Evolutionary conservation across 208 protist genomes (phyloP).

Genomic region (Wallacemonas collosoma): DNA sequence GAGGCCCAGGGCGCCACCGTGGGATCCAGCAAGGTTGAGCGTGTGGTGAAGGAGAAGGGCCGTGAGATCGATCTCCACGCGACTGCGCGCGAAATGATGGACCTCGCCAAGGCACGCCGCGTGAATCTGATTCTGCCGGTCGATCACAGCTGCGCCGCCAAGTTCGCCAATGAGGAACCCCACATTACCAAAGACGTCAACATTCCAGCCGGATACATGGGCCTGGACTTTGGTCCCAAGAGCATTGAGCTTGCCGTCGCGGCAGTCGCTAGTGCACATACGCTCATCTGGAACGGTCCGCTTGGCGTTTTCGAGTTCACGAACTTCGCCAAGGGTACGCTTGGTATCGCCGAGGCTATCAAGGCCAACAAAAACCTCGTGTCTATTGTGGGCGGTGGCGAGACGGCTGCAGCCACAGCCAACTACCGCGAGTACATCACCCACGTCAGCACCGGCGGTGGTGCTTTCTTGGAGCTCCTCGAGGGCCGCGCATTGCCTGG

Average conservation of each 20-base stretch:
- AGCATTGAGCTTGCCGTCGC: constrained; percentile 71
- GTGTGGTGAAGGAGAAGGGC: constrained; percentile 78
- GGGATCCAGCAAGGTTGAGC: constrained; percentile 97
- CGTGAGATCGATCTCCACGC: constrained; percentile 80
- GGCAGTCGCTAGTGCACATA: constrained; percentile 84
- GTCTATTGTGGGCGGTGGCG: constrained; percentile 97
- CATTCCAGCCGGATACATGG: constrained; percentile 92
- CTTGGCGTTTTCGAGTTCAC: constrained; percentile 99
- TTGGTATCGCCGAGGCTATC: constrained; percentile 76
- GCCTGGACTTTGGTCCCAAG: constrained; percentile 97
- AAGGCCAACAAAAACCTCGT: constrained; percentile 72
- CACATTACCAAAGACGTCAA: constrained; percentile 73
- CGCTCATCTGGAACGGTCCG: constrained; percentile 98
- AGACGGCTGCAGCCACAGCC: constrained; percentile 96
- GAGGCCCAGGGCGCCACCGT: constrained; percentile 88
- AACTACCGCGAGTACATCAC: constrained; percentile 88
- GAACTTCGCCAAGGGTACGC: constrained; percentile 93
- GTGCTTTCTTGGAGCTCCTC: constrained; percentile 99
- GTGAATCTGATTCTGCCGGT: constrained; percentile 98
- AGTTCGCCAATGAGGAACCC: constrained; percentile 88
- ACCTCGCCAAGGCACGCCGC: constrained; percentile 87
- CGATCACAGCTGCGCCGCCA: constrained; percentile 96
- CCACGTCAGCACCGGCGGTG: constrained; percentile 99
- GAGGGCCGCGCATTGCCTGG: constrained; percentile 97
- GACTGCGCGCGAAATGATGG: constrained; percentile 72